A percentile compares a stretch with the other conserved stretches of the same genome.
Evolutionary conservation across 257 asterid species (phyloP).

Genomic region (Thymus mandschuricus): DNA sequence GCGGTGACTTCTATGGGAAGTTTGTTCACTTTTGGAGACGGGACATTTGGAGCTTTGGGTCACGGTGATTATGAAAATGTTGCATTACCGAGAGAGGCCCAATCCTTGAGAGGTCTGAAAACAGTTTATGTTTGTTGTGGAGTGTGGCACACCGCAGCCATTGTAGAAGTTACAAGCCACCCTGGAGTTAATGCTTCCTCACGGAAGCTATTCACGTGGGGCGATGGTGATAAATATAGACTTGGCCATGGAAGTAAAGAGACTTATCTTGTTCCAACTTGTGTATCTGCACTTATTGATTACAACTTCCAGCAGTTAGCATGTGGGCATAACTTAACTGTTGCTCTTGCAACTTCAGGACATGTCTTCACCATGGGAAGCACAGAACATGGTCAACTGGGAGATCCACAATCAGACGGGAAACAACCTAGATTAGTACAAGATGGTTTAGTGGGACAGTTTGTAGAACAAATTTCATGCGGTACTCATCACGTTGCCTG

Average conservation of each 20-base stretch:
- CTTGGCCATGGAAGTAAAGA: conserved; percentile 86
- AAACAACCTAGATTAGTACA: conserved; percentile 77
- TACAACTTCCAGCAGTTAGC: conserved; percentile 85
- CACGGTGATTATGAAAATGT: conserved; percentile 72
- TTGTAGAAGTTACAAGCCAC: conserved; percentile 68
- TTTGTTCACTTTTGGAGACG: conserved; percentile 87
- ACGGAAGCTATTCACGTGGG: conserved; percentile 91
- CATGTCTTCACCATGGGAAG: conserved; percentile 92
- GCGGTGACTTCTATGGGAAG: conserved; percentile 62
- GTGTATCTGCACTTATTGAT: conserved; percentile 77
- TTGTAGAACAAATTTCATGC: conserved; percentile 82
- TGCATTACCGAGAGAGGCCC: conserved; percentile 70
- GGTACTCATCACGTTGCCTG: conserved; percentile 83
- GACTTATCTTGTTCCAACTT: conserved; percentile 68
- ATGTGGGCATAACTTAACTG: conserved; percentile 72
- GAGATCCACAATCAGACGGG: conserved; percentile 75
- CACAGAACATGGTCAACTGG: conserved; percentile 70
- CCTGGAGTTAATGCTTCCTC: conserved; percentile 48
- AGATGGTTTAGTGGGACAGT: conserved; percentile 82
- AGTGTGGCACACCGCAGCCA: conserved; percentile 92
- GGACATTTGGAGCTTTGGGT: conserved; percentile 86
- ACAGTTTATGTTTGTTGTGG: conserved; percentile 78
- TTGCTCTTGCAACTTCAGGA: conserved; percentile 81
- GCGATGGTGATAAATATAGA: conserved; percentile 82
- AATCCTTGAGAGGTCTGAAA: conserved; percentile 64